Base-by-base conservation (phyloP, 805 yeast genomes). In the Candida oleophila region DNA sequence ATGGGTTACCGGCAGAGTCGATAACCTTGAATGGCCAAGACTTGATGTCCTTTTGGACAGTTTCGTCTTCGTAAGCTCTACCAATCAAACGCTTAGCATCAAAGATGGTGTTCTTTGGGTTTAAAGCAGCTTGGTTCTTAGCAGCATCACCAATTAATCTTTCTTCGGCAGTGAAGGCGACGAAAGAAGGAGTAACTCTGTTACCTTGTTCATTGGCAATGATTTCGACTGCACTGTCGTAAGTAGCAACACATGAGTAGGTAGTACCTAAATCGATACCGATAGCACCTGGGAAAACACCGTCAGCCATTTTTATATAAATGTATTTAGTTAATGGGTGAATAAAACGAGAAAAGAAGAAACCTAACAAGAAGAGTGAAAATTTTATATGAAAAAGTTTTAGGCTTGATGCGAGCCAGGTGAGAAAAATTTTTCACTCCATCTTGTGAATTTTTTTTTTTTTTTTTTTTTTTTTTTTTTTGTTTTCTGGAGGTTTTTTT, bases 201-300 rank as follows among this genome's bases (percentile, higher is more conserved):
- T 72, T 72, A 72, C 77, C 77, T 65, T 72, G 77, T 59, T 72
- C 77, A 62, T 72, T 72, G 65, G 77, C 77, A 63, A 72, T 72
- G 58, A 72, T 72, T 63, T 72, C 77, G 57, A 72, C 77, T 52
- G 76, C 76, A 55, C 73, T 67, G 66, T 71, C 76, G 64, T 63
- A 71, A 59, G 76, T 70, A 63, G 77, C 77, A 60, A 72, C 77
- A 72, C 77, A 72, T 57, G 77, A 72, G 69, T 72, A 72, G 54
- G 77, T 72, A 48, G 77, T 72, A 72, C 77, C 77, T 70, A 72
- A 72, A 70, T 72, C 77, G 70, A 72, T 72, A 71, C 77, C 77
- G 63, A 72, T 72, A 69, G 76, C 76, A 87, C 97, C 97, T 84
- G 91, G 94, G 86, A 87, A 90, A 80, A 90, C 94, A 86, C 96